phyloP scores from a whole-genome alignment of 345 rosid genomes.

The Conringia planisiliqua region DNA sequence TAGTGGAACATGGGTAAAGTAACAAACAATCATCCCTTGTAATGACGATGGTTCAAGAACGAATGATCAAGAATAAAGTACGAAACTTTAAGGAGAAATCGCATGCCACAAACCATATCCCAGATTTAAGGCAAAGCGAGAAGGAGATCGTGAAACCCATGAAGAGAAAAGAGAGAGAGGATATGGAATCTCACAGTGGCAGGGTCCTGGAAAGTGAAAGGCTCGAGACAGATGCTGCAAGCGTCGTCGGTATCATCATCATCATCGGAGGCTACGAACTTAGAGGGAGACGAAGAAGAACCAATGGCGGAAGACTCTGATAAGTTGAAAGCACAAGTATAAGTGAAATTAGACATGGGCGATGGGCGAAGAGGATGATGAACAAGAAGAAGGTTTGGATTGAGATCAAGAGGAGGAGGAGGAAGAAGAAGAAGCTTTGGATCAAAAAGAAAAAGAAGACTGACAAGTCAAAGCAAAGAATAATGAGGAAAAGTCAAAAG shows the following conservation, averaged over 20 bases:
- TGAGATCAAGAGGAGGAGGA: constrained; percentile 13
- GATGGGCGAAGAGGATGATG: background rate
- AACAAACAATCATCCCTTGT: no score
- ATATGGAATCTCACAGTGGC: constrained; percentile 44
- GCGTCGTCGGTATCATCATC: constrained; percentile 66
- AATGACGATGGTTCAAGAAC: background rate
- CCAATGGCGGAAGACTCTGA: constrained; percentile 27
- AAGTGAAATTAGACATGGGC: constrained; percentile 42
- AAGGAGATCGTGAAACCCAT: constrained; percentile 6
- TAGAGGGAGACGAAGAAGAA: constrained; percentile 32
- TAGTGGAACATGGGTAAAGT: background rate
- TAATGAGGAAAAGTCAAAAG: constrained; percentile 25
- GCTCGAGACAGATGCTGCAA: constrained; percentile 90
- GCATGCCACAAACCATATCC: background rate
- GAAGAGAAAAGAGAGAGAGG: background rate
- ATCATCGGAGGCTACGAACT: constrained; percentile 38
- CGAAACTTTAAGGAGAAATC: no score
- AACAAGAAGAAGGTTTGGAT: background rate
- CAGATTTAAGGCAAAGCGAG: background rate
- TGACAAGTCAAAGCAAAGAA: constrained; percentile 50
- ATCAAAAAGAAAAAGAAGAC: constrained; percentile 6
- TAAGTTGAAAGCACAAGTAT: constrained; percentile 26
- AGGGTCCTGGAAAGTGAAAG: constrained; percentile 65
- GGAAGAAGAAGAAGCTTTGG: constrained; percentile 7
- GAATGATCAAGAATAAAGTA: background rate